phyloP scores from a whole-genome alignment of 768 basidiomycete species.

The Lyophyllum semitale region DNA sequence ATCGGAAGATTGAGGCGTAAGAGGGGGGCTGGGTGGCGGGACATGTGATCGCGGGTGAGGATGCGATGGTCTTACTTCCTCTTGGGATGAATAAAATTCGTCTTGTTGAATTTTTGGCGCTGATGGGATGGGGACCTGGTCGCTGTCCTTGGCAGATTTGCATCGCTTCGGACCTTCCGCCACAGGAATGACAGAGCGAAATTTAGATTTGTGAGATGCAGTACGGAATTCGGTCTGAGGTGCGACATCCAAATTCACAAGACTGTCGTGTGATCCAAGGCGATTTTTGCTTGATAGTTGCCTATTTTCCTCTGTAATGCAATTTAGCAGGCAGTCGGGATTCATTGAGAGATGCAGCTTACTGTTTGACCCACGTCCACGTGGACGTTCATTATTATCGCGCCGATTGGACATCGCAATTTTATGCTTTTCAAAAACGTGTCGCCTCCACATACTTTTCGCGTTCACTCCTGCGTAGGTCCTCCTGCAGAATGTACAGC shows the following conservation, averaged over 20 bases:
- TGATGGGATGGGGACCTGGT: constrained; percentile 15
- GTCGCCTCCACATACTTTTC: constrained; percentile 89
- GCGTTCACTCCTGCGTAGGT: constrained; percentile 87
- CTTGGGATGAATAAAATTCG: constrained; percentile 20
- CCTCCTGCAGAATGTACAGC: constrained; percentile 84
- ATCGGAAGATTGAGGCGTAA: constrained; percentile 39
- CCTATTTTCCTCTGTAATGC: constrained; percentile 58
- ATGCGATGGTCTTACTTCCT: constrained; percentile 19
- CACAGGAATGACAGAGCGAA: constrained; percentile 36
- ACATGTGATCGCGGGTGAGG: constrained; percentile 17
- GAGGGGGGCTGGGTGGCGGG: constrained; percentile 35
- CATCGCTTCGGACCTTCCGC: constrained; percentile 26
- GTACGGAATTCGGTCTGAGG: constrained; percentile 37
- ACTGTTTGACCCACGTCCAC: constrained; percentile 70
- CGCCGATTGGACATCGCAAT: constrained; percentile 88
- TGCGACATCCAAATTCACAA: constrained; percentile 41
- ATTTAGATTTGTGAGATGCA: constrained; percentile 44
- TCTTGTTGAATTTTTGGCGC: constrained; percentile 25
- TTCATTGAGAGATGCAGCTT: constrained; percentile 27
- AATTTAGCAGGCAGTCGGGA: constrained; percentile 2
- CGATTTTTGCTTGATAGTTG: constrained; percentile 27
- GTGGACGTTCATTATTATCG: constrained; percentile 64
- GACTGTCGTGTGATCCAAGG: constrained; percentile 42
- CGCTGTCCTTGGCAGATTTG: constrained; percentile 18
- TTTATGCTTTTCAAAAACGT: constrained; percentile 89